Percentiles rank a stretch among this genome's conserved stretches.
phyloP scores from a whole-genome alignment of 1,139 yeast species.

The Lodderomyces orthopsilosis region DNA sequence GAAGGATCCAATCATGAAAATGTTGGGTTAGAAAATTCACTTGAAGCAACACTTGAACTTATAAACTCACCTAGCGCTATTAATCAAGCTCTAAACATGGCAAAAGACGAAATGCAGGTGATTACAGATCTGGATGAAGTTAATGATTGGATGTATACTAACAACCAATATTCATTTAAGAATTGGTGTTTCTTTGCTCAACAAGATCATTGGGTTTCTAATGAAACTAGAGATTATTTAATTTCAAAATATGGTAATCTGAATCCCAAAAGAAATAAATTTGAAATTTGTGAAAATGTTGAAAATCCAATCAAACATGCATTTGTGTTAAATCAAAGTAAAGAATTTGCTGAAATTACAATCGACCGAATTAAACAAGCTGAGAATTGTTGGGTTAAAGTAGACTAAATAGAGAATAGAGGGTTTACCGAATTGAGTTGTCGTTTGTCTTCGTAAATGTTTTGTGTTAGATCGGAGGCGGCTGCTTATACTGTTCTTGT shows the following conservation, averaged over 20 bases:
- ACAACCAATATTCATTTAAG: conserved; percentile 12
- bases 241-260: conserved; percentile 27
- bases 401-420: background rate
- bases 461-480: background rate
- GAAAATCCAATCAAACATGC: conserved; percentile 48
- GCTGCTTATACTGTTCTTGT: background rate
- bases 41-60: conserved; percentile 43
- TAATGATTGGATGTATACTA: conserved; percentile 49
- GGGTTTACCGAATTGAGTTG: background rate
- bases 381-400: background rate
- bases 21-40: conserved; percentile 33
- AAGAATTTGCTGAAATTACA: conserved; percentile 49
- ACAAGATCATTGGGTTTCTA: conserved; percentile 61
- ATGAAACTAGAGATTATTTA: conserved; percentile 43
- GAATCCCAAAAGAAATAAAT: conserved; percentile 7
- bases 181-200: conserved; percentile 59
- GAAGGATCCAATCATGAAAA: conserved; percentile 7
- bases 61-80: conserved; percentile 40
- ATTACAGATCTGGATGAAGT: conserved; percentile 43
- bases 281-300: conserved; percentile 27
- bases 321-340: conserved; percentile 56
- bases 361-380: conserved; percentile 11
- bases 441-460: background rate
- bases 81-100: conserved; percentile 53
- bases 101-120: conserved; percentile 52